phyloP scores from a whole-genome alignment of 495 filamentous ascomycete genomes.

The Lepraria neglecta region DNA sequence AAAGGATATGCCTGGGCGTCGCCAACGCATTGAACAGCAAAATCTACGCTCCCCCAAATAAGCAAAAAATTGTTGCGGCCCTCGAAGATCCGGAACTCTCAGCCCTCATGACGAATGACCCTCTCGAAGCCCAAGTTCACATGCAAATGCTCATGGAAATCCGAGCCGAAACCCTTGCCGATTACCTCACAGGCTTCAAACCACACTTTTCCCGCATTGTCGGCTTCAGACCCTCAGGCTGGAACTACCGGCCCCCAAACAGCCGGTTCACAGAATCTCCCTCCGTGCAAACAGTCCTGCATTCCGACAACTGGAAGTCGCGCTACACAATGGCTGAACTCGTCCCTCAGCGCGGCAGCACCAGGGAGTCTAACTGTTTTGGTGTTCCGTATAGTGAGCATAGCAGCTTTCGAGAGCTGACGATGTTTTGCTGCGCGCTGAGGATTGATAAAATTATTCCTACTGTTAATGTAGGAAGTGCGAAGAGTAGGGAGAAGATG shows the following conservation, averaged over 20 bases:
- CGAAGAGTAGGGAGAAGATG: constrained; percentile 70
- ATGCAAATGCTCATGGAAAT: constrained; percentile 96
- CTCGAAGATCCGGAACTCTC: constrained; percentile 81
- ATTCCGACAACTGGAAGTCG: constrained; percentile 65
- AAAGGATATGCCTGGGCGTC: constrained; percentile 88
- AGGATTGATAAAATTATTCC: constrained; percentile 84
- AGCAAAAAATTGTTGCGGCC: constrained; percentile 74
- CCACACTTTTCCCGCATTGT: constrained; percentile 77
- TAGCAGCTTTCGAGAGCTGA: constrained; percentile 86
- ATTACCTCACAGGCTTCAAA: constrained; percentile 73
- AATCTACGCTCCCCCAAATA: constrained; percentile 79
- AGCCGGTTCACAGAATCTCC: constrained; percentile 58
- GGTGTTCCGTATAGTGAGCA: constrained; percentile 95
- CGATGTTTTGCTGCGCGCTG: constrained; percentile 83
- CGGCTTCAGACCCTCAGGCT: constrained; percentile 87
- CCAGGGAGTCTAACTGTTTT: constrained; percentile 69
- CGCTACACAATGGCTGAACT: constrained; percentile 60
- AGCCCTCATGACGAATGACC: constrained; percentile 68
- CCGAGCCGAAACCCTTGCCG: constrained; percentile 74
- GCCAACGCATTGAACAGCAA: constrained; percentile 80
- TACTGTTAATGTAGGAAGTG: constrained; percentile 83
- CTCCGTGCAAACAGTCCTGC: constrained; percentile 60
- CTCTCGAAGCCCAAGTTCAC: constrained; percentile 84
- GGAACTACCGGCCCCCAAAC: constrained; percentile 75
- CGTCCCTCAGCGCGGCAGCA: constrained; percentile 70